Evolutionary conservation across 768 basidiomycete genomes (phyloP).

Genomic region (Lentinula detonsa): DNA sequence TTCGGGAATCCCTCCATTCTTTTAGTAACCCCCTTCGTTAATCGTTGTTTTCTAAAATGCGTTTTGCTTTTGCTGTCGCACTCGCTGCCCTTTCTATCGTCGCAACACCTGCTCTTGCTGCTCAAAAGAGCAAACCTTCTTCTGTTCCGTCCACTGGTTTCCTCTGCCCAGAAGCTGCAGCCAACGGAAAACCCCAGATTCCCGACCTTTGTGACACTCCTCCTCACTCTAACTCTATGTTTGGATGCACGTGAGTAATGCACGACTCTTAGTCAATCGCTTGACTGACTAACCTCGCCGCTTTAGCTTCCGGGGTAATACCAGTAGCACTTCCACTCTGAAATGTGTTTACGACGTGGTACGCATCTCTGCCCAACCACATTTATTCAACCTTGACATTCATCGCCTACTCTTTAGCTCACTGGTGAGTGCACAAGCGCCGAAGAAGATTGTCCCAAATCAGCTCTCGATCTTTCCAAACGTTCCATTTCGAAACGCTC

Average conservation of each 20-base stretch:
- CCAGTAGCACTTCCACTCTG: background rate
- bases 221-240: background rate
- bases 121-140: constrained; percentile 1
- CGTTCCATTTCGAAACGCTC: background rate
- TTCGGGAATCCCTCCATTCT: background rate
- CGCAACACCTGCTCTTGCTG: background rate
- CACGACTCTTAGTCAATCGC: background rate
- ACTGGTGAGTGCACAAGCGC: constrained; percentile 3
- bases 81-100: background rate
- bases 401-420: background rate
- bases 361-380: background rate
- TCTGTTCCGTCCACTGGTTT: background rate
- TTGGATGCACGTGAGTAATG: constrained; percentile 5
- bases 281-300: background rate
- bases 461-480: background rate
- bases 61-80: background rate
- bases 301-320: background rate
- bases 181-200: background rate
- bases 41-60: background rate
- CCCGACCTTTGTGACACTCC: constrained; percentile 1
- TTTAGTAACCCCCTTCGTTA: background rate
- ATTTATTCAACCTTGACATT: background rate
- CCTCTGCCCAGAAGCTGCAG: background rate
- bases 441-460: constrained; percentile 2
- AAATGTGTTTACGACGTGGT: constrained; percentile 3